These are phyloP conservation scores for Apophysomyces ossiformis DNA, from an alignment of 371 early-diverging fungal genomes.

Conservation along the genomic window DNA sequence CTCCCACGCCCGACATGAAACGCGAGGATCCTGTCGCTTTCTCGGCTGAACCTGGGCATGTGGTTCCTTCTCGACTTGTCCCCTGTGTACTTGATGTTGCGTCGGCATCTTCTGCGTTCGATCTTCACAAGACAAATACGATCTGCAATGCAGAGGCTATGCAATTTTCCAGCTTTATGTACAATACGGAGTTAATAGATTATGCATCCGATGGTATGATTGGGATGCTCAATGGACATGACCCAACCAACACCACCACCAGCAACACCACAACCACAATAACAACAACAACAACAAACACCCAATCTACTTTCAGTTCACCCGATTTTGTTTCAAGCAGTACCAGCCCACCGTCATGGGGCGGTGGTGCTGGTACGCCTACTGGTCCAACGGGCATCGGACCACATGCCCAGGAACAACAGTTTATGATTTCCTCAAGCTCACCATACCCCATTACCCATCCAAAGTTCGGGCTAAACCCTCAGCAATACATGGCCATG, in stretches of 20 bases:
- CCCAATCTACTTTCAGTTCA: not conserved
- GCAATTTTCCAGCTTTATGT: constrained; percentile 6
- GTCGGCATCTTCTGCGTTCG: constrained; percentile 1
- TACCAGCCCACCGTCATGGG: not conserved
- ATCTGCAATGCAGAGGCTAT: constrained; percentile 1
- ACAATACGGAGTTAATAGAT: not conserved
- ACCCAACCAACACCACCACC: not conserved
- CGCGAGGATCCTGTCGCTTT: not conserved
- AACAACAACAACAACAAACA: not conserved
- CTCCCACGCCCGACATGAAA: not conserved
- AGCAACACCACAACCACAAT: not conserved
- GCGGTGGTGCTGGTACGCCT: no score
- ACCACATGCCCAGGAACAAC: not conserved
- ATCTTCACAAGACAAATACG: constrained; percentile 1
- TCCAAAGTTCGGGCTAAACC: not conserved
- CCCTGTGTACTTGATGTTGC: not conserved
- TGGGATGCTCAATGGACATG: not conserved
- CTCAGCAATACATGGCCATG: not conserved
- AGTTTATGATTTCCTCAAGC: not conserved
- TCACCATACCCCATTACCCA: constrained; percentile 1
- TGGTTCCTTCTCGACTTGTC: not conserved
- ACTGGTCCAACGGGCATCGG: not conserved
- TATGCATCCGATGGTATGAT: not conserved
- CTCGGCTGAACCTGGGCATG: not conserved
- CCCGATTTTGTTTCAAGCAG: constrained; percentile 1